Percentiles rank a stretch among this genome's conserved stretches.
phyloP scores from a whole-genome alignment of 768 basidiomycete genomes.

The Rhodosporidiobolus sp. region DNA sequence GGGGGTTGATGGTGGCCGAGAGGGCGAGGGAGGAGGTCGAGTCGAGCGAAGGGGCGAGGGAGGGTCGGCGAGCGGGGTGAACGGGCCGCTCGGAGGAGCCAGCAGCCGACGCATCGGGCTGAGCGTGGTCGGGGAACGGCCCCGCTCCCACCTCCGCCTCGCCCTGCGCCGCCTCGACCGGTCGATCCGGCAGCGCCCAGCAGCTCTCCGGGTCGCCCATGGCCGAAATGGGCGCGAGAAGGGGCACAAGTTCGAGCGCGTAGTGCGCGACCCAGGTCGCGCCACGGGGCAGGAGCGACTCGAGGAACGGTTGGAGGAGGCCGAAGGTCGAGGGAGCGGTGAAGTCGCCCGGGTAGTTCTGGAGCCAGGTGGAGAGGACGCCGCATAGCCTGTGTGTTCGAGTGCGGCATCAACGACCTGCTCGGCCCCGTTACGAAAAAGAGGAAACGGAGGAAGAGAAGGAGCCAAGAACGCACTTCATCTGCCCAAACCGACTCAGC shows the following conservation, averaged over 20 bases:
- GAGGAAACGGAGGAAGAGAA: too few species aligned
- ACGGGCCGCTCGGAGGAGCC: neutral
- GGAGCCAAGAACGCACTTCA: conserved; percentile 35
- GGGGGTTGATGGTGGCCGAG: neutral
- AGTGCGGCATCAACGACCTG: too few species aligned
- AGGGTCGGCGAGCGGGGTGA: conserved; percentile 3
- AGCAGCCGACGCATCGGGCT: neutral
- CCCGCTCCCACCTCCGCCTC: neutral
- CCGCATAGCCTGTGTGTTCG: conserved; percentile 36
- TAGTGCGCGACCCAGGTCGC: conserved; percentile 43
- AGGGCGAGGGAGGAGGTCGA: conserved; percentile 6
- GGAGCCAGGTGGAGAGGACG: conserved; percentile 41
- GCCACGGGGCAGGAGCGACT: conserved; percentile 30
- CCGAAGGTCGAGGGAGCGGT: conserved; percentile 21
- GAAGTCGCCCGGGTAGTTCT: conserved; percentile 44
- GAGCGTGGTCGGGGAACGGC: neutral
- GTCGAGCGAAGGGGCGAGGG: conserved; percentile 28
- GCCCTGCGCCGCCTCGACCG: neutral
- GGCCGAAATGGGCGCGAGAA: conserved; percentile 13
- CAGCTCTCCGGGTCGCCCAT: conserved; percentile 28
- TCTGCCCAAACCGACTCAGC: conserved; percentile 42
- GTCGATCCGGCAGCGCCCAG: conserved; percentile 42
- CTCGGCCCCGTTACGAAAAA: too few species aligned
- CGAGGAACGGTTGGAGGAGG: conserved; percentile 35
- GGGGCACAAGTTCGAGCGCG: conserved; percentile 41